Conservation (phyloP, 495 filamentous ascomycete genomes). For the Xylaria longipes region DNA sequence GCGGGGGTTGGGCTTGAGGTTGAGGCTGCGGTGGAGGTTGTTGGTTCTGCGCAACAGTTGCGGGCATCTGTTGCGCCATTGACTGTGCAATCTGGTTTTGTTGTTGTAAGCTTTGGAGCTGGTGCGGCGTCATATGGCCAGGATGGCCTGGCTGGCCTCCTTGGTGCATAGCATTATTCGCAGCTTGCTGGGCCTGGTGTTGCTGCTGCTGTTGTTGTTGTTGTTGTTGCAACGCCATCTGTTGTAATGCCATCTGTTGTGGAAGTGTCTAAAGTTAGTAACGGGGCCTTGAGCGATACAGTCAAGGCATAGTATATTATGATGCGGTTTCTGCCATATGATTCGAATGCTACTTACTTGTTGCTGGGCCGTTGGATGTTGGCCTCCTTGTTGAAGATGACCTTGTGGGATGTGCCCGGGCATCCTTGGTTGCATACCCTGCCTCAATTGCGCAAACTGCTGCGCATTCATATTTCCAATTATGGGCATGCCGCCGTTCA, state of each 20-base stretch:
- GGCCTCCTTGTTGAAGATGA: slow-evolving; percentile 54
- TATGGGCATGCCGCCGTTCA: slow-evolving; percentile 62
- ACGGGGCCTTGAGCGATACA: not conserved
- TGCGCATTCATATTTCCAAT: slow-evolving; percentile 64
- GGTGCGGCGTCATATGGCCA: slow-evolving; percentile 49
- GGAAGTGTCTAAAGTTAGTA: slow-evolving; percentile 22
- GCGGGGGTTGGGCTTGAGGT: slow-evolving; percentile 37
- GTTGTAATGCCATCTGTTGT: slow-evolving; percentile 45
- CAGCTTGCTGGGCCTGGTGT: slow-evolving; percentile 59
- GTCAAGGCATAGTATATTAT: slow-evolving; percentile 26
- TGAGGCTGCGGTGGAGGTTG: slow-evolving; percentile 43
- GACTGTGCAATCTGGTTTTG: slow-evolving; percentile 37
- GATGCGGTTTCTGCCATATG: not conserved
- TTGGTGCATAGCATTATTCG: slow-evolving; percentile 50
- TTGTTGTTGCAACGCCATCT: slow-evolving; percentile 53
- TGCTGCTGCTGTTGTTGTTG: slow-evolving; percentile 56
- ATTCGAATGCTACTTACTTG: slow-evolving; percentile 2
- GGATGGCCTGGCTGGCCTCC: slow-evolving; percentile 53
- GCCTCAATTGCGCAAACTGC: slow-evolving; percentile 63
- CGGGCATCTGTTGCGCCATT: slow-evolving; percentile 36
- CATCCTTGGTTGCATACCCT: slow-evolving; percentile 46
- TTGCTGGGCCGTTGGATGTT: slow-evolving; percentile 49
- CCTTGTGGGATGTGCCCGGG: slow-evolving; percentile 55
- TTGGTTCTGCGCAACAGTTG: slow-evolving; percentile 40
- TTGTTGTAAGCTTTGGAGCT: slow-evolving; percentile 43